These are phyloP conservation scores for Pyrenophora graminea DNA, from an alignment of 2,329 filamentous ascomycete species.

Conservation along the genomic window DNA sequence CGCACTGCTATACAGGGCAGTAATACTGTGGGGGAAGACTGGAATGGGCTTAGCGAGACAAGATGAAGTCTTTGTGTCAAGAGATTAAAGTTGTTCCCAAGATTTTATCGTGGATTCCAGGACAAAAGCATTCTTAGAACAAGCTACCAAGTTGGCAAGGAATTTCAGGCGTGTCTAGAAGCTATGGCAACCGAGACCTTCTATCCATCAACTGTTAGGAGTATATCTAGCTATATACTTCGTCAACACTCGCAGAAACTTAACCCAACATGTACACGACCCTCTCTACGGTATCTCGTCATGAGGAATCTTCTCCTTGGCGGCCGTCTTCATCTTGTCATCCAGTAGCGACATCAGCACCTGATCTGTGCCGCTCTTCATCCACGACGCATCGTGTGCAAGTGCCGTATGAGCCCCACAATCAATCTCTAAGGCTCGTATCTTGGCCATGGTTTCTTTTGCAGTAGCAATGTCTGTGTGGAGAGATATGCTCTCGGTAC, in stretches of 20 bases:
- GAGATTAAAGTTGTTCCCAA: too few relatives aligned
- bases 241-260: neutral
- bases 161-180: too few relatives aligned
- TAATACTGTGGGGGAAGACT: too few relatives aligned
- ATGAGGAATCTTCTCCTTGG: slow-evolving; percentile 25
- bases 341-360: slow-evolving; percentile 39
- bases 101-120: too few relatives aligned
- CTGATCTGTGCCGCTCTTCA: slow-evolving; percentile 29
- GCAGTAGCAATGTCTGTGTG: slow-evolving; percentile 35
- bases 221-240: too few relatives aligned
- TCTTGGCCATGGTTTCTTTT: slow-evolving; percentile 32
- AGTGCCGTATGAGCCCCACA: slow-evolving; percentile 35
- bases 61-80: too few relatives aligned
- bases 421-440: slow-evolving; percentile 29
- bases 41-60: too few relatives aligned
- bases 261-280: neutral
- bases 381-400: slow-evolving; percentile 38
- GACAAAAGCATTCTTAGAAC: too few relatives aligned
- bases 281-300: slow-evolving; percentile 9
- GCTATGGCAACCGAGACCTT: too few relatives aligned
- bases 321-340: slow-evolving; percentile 30
- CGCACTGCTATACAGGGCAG: too few relatives aligned
- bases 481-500: slow-evolving; percentile 28
- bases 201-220: too few relatives aligned
- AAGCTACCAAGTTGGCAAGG: too few relatives aligned